A percentile compares a stretch with the other conserved stretches of the same genome.
phyloP scores from a whole-genome alignment of 2,329 filamentous ascomycete species.

The Hypoxylon sp. region DNA sequence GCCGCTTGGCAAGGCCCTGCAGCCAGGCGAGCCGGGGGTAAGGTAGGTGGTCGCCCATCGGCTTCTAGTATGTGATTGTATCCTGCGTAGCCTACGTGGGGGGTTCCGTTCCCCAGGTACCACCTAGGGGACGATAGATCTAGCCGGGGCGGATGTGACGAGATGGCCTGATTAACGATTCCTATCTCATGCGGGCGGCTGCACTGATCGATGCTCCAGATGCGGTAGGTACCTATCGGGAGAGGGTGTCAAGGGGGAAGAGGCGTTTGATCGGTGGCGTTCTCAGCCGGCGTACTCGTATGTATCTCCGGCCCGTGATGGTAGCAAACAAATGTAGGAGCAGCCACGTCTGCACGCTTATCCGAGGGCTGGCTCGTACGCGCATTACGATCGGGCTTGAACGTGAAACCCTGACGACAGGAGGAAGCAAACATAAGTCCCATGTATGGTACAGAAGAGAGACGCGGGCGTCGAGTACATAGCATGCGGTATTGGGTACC shows the following conservation, averaged over 20 bases:
- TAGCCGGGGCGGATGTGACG: background rate
- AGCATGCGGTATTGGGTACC: background rate
- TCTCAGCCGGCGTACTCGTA: background rate
- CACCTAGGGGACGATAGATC: background rate
- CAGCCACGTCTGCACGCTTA: background rate
- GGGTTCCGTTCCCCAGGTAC: too few species aligned
- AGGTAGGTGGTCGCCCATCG: slow-evolving; percentile 14
- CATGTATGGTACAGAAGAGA: background rate
- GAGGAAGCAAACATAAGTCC: background rate
- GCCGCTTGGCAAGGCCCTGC: slow-evolving; percentile 10
- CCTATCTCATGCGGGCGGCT: slow-evolving; percentile 18
- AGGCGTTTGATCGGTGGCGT: background rate
- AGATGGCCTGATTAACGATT: background rate
- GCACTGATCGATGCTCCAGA: slow-evolving; percentile 19
- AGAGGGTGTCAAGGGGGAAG: background rate
- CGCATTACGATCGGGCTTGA: too few species aligned
- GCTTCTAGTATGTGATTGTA: slow-evolving; percentile 9
- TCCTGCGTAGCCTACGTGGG: background rate
- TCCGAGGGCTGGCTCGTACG: too few species aligned
- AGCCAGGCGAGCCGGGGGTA: slow-evolving; percentile 4
- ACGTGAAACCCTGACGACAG: background rate
- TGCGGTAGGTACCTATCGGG: slow-evolving; percentile 8
- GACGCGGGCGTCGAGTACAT: background rate
- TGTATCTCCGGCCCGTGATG: too few species aligned
- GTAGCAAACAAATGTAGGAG: background rate